Base-by-base conservation (phyloP, 345 rosid species). In the Melastoma malabathricum region DNA sequence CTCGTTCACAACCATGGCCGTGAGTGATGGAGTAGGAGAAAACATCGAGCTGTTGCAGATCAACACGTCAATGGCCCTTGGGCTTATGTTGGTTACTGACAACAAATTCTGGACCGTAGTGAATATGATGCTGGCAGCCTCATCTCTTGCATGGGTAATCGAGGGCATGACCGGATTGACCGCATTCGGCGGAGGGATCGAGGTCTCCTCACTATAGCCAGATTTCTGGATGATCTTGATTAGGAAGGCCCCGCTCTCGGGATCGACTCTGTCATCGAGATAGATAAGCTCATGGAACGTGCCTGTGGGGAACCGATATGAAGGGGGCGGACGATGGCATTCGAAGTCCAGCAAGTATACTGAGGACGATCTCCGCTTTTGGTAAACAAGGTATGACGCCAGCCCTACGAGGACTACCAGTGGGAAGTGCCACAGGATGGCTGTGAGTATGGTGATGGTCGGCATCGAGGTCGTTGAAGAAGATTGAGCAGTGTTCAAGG, bases 11-110 rank as follows among this genome's bases (percentile, higher is more conserved):
- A 80, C 46, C 84, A 77, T 80, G 34, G 87, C 75, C 8, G 74
- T 64, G 4, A 80, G 68, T 48, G 92, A 80, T 0, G 92, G 87
- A 2, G 75, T 70, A 2, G 84, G 84, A 10, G 78, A 64, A 19
- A 75, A 69, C 45, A 80, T 51, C 10, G 80, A 73, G 46, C 77
- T 71, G 48, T 83, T 78, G 12, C 63, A 54, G 16, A 83, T 78
- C 18, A 83, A 68, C 57, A 83, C 65, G 44, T 80, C 93, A 23
- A 83, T 76, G 57, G 50, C 64, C 58, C 66, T 64, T 1, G 81
- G 77, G 50, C 47, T 61, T 17, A 68, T 22, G 10, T 65, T 68
- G 43, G 59, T 69, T 63, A 73, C 73, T 64, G 31, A 39, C n/a
- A 83, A 68, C 45, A 80, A 70, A 10, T 68, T 59, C 3, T 58